Base-by-base conservation (phyloP, 192 early-diverging fungal genomes). In the Obelidium mucronatum region DNA sequence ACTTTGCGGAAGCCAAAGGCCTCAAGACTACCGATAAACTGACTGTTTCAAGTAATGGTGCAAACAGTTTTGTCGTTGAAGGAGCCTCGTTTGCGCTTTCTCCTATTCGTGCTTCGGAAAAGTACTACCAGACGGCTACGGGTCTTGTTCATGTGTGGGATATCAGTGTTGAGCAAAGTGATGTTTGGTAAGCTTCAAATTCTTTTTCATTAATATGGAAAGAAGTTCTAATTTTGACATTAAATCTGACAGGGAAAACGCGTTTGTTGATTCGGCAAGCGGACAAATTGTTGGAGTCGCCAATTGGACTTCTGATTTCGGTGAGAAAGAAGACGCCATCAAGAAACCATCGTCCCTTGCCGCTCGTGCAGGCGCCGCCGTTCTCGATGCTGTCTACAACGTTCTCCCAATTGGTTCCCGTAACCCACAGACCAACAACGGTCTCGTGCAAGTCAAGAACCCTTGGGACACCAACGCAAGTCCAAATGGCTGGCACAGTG, bases 371-470 rank as follows among this genome's bases (percentile, higher is more conserved):
- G 58, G 26, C 15, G 22, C n/a, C n/a, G n/a, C 15, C 15, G 26
- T 63, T 30, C 28, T 51, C 13, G 28, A 24, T 33, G 60, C 73
- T 19, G 8, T 26, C 3, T 79, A 78, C 82, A 35, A 61, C 26
- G 62, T 77, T 30, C 60, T 72, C 37, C 76, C 76, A 24, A 56
- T 82, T n/a, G 73, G 63, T 3, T 33, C 3, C 31, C 13, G 15
- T 28, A 60, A 60, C 58, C 33, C 33, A 24, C 58, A 60, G 5
- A 26, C 59, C 24, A n/a, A n/a, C 0, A 58, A 75, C 30, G 67
- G 72, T 11, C 48, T 80, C 22, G 53, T 36, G 51, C 56, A 52
- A 37, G 78, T 84, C 67, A 78, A 35, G 3, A 70, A 79, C 58
- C 82, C 82, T 1, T 51, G 37, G 48, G 53, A 77, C 74, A 22